Conservation (phyloP, 83 land plant species). For the Larix sibirica region DNA sequence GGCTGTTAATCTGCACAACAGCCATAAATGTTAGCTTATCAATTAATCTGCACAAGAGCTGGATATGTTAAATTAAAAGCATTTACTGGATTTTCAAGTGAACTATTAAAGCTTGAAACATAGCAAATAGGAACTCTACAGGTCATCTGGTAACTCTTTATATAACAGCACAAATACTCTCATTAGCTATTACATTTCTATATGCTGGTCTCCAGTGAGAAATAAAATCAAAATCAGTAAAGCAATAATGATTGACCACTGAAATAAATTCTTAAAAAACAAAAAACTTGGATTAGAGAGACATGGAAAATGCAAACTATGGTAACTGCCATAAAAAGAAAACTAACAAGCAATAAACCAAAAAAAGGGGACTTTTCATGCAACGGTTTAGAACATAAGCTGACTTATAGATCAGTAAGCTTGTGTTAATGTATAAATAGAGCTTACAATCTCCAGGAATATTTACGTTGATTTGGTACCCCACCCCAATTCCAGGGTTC, state of each 20-base stretch:
- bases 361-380: background rate
- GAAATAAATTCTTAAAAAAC: background rate
- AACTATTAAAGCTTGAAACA: background rate
- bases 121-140: background rate
- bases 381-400: background rate
- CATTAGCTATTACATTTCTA: background rate
- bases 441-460: too few species aligned
- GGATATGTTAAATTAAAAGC: background rate
- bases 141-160: background rate
- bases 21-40: too few species aligned
- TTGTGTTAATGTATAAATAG: background rate
- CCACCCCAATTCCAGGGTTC: too few species aligned
- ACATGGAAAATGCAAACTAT: background rate
- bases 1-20: constrained; percentile 60
- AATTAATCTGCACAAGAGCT: background rate
- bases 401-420: background rate
- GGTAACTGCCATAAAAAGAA: background rate
- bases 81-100: background rate
- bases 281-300: too few species aligned
- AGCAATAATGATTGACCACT: background rate
- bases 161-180: background rate
- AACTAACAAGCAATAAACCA: background rate
- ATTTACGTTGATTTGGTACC: too few species aligned
- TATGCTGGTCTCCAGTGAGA: background rate
- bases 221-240: background rate